Conservation (phyloP, 2,329 filamentous ascomycete species). For the Monosporascus sp. region DNA sequence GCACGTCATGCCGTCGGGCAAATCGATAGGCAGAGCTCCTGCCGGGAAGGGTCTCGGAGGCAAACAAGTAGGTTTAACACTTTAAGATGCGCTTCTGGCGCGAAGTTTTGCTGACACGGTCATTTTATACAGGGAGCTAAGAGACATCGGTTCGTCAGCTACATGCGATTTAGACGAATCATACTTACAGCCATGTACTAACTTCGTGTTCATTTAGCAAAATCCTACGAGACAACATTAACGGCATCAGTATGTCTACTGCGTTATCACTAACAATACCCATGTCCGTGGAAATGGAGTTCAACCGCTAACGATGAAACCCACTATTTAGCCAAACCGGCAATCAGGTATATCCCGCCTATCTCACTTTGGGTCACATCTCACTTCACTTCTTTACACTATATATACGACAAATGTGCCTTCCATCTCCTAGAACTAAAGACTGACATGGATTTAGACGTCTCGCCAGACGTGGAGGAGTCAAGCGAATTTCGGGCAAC, state of each 20-base stretch:
- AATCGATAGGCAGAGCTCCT: neutral
- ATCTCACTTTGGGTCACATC: neutral
- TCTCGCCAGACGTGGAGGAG: conserved; percentile 68
- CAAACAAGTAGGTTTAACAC: neutral
- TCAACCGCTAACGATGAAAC: conserved; percentile 11
- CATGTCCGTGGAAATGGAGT: neutral
- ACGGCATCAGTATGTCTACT: conserved; percentile 24
- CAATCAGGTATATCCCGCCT: conserved; percentile 40
- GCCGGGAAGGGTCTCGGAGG: neutral
- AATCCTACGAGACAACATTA: conserved; percentile 27
- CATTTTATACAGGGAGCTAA: neutral
- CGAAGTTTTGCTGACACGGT: neutral
- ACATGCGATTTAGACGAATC: neutral
- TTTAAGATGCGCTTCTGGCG: neutral
- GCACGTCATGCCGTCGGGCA: neutral
- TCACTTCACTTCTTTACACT: conserved; percentile 1
- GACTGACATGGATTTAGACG: conserved; percentile 40
- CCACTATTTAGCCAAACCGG: conserved; percentile 41
- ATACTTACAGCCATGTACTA: neutral
- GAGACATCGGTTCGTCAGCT: conserved; percentile 1
- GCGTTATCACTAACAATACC: neutral
- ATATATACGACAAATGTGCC: neutral
- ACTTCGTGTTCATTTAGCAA: conserved; percentile 14
- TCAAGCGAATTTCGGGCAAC: conserved; percentile 61
- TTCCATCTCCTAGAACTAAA: conserved; percentile 4